Evolutionary conservation across 2,329 filamentous ascomycete species (phyloP).

Genomic region (Aspergillus niger): DNA sequence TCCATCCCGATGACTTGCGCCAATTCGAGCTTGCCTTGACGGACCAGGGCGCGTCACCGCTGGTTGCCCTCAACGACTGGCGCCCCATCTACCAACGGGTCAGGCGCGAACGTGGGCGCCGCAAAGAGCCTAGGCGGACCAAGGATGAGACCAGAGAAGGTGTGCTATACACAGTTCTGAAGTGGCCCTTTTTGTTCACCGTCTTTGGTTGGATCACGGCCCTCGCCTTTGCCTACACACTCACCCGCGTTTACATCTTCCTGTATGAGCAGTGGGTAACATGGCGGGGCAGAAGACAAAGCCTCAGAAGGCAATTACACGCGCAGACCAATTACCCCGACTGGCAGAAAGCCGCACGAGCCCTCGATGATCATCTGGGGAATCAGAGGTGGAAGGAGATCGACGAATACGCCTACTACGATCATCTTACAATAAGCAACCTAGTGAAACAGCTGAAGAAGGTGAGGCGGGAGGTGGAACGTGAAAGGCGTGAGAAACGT

Average conservation of each 20-base stretch:
- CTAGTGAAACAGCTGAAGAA: slow-evolving; percentile 72
- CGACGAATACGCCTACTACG: slow-evolving; percentile 75
- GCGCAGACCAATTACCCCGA: slow-evolving; percentile 73
- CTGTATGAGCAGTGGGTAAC: slow-evolving; percentile 88
- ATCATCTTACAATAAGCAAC: slow-evolving; percentile 76
- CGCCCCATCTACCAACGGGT: slow-evolving; percentile 78
- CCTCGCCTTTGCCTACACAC: slow-evolving; percentile 71
- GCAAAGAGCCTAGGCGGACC: slow-evolving; percentile 54
- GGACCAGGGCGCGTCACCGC: slow-evolving; percentile 75
- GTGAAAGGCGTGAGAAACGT: slow-evolving; percentile 33
- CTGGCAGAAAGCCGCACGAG: slow-evolving; percentile 78
- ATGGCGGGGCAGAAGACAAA: slow-evolving; percentile 79
- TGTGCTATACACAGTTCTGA: slow-evolving; percentile 82
- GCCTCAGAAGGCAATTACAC: slow-evolving; percentile 70
- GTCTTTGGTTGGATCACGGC: slow-evolving; percentile 79
- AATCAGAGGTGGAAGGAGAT: slow-evolving; percentile 58
- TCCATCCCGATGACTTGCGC: slow-evolving; percentile 69
- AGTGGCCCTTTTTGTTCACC: slow-evolving; percentile 84
- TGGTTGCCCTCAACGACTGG: slow-evolving; percentile 95
- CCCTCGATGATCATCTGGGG: slow-evolving; percentile 77
- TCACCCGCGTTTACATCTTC: slow-evolving; percentile 86
- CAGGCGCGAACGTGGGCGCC: slow-evolving; percentile 49
- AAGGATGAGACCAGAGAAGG: slow-evolving; percentile 95
- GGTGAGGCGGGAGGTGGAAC: slow-evolving; percentile 44
- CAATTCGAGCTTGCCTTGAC: slow-evolving; percentile 79